phyloP scores from a whole-genome alignment of 2,329 filamentous ascomycete species.

The Scytalidium sp. region DNA sequence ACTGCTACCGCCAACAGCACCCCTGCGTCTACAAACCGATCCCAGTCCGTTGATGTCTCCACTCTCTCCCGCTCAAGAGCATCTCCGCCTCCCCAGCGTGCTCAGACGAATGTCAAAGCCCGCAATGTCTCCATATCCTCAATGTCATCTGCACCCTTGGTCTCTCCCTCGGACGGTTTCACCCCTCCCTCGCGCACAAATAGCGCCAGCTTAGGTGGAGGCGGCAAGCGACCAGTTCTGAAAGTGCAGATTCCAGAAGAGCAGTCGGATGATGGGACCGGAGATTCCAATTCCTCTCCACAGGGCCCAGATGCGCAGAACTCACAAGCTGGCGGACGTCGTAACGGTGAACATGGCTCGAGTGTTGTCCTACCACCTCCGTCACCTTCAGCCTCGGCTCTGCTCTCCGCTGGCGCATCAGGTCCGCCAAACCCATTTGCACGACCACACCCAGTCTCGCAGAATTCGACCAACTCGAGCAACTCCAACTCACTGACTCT shows the following conservation, averaged over 20 bases:
- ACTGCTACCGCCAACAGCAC: slow-evolving; percentile 21
- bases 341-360: slow-evolving; percentile 45
- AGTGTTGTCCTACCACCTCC: slow-evolving; percentile 87
- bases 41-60: slow-evolving; percentile 64
- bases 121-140: slow-evolving; percentile 44
- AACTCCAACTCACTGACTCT: slow-evolving; percentile 19
- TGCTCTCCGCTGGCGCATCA: slow-evolving; percentile 86
- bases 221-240: slow-evolving; percentile 73
- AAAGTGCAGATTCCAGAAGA: slow-evolving; percentile 96
- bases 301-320: slow-evolving; percentile 13
- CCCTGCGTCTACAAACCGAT: slow-evolving; percentile 44
- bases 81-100: slow-evolving; percentile 47
- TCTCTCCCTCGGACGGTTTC: slow-evolving; percentile 47
- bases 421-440: slow-evolving; percentile 96
- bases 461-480: slow-evolving; percentile 28
- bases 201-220: slow-evolving; percentile 58
- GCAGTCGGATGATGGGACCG: slow-evolving; percentile 75
- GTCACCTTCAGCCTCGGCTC: slow-evolving; percentile 72
- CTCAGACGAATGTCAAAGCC: slow-evolving; percentile 40
- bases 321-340: slow-evolving; percentile 20
- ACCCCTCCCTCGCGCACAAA: slow-evolving; percentile 76
- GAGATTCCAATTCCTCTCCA: slow-evolving; percentile 58
- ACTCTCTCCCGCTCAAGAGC: slow-evolving; percentile 49
- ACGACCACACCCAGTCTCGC: slow-evolving; percentile 69
- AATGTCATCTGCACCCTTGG: slow-evolving; percentile 55